phyloP scores from a whole-genome alignment of 164 flowering plant species.

The grape (Vitis vinifera) region DNA sequence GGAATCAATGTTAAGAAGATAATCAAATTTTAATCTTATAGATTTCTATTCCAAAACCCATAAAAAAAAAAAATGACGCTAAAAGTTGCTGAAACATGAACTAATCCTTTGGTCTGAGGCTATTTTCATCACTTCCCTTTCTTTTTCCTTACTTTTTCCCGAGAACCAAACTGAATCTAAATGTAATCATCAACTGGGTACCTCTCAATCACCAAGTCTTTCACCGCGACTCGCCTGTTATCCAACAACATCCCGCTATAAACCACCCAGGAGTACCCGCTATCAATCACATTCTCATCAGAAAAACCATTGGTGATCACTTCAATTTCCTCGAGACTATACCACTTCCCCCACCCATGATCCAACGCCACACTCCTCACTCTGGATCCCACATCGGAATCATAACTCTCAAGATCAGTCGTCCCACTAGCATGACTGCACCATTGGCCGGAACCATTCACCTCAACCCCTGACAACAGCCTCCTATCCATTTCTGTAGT shows the following conservation, averaged over 20 bases:
- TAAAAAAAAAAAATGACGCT: not conserved
- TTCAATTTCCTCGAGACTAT: slow-evolving; percentile 28
- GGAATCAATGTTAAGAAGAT: not conserved
- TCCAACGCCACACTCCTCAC: slow-evolving; percentile 2
- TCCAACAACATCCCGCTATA: slow-evolving; percentile 33
- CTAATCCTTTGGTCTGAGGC: no score
- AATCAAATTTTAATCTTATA: no score
- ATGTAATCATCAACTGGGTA: not conserved
- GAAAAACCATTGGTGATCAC: slow-evolving; percentile 28
- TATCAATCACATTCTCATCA: slow-evolving; percentile 32
- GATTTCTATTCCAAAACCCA: not conserved
- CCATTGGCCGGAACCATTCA: slow-evolving; percentile 9
- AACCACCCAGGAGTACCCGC: slow-evolving; percentile 30
- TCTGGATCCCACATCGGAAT: slow-evolving; percentile 9
- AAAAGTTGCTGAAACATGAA: no score
- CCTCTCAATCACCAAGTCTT: slow-evolving; percentile 28
- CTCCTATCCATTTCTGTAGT: slow-evolving; percentile 4
- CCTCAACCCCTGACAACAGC: slow-evolving; percentile 22
- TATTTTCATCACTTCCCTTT: no score
- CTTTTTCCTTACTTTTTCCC: no score
- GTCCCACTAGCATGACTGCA: not conserved
- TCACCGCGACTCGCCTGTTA: slow-evolving; percentile 26
- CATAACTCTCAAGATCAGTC: not conserved
- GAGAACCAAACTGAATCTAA: no score
- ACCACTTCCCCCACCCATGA: slow-evolving; percentile 16